phyloP scores from a whole-genome alignment of 257 asterid species.

The Penstemon davidsonii region DNA sequence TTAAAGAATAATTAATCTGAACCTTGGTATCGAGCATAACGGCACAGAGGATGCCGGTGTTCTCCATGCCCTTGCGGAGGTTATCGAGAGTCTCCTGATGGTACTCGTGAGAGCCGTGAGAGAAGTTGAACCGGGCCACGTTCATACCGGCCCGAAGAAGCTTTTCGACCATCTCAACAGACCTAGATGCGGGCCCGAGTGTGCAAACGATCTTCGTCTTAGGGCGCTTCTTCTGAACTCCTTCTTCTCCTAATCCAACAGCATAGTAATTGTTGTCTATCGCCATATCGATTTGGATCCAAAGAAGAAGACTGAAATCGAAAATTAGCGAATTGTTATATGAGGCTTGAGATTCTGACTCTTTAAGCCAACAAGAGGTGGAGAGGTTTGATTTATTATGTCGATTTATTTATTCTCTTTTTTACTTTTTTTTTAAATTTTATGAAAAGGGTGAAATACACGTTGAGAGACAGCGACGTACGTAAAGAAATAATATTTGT shows the following conservation, averaged over 20 bases:
- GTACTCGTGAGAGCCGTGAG: conserved; percentile 31
- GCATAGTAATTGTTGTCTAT: not conserved
- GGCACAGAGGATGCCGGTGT: conserved; percentile 29
- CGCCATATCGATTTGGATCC: not conserved
- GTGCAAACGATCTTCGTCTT: conserved; percentile 35
- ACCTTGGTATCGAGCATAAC: conserved; percentile 35
- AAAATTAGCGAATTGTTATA: no score
- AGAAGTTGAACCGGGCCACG: conserved; percentile 33
- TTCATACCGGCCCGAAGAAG: conserved; percentile 30
- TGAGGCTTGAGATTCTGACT: no score
- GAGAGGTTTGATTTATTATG: no score
- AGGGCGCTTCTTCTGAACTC: not conserved
- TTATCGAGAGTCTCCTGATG: conserved; percentile 33
- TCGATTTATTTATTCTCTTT: no score
- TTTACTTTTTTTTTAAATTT: no score
- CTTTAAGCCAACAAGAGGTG: no score
- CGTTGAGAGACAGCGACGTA: no score
- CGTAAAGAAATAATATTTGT: no score
- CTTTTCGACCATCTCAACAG: conserved; percentile 30
- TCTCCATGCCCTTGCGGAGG: conserved; percentile 27
- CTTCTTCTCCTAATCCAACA: not conserved
- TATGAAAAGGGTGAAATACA: no score
- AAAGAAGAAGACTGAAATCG: no score
- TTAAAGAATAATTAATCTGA: not conserved
- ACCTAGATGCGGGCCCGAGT: conserved; percentile 30